A percentile compares a stretch with the other conserved stretches of the same genome.
phyloP scores from a whole-genome alignment of 2,329 filamentous ascomycete species.

The Pseudonectria buxi region DNA sequence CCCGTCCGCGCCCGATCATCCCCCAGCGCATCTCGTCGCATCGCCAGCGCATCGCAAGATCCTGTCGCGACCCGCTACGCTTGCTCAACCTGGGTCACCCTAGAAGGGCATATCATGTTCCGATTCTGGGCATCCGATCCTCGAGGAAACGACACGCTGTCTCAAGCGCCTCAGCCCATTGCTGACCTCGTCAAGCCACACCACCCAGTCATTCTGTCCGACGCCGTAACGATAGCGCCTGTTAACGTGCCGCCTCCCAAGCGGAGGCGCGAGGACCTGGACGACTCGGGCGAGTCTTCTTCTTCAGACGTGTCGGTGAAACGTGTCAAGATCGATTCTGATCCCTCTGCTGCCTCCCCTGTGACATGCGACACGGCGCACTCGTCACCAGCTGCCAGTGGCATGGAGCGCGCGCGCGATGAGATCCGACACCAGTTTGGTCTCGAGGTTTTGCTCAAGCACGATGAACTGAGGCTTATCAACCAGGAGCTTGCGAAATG shows the following conservation, averaged over 20 bases:
- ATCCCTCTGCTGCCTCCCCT: conserved; percentile 17
- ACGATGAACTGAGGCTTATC: conserved; percentile 87
- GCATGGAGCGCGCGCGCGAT: conserved; percentile 55
- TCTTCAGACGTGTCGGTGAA: conserved; percentile 30
- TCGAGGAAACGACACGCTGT: conserved; percentile 48
- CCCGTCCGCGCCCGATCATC: conserved; percentile 8
- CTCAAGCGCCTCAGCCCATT: conserved; percentile 37
- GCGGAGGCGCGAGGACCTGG: conserved; percentile 32
- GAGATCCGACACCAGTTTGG: conserved; percentile 81
- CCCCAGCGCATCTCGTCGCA: conserved; percentile 18
- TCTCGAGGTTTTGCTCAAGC: conserved; percentile 86
- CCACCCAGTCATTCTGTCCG: conserved; percentile 26
- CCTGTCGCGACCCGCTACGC: conserved; percentile 10
- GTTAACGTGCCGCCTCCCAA: conserved; percentile 29
- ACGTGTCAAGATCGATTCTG: conserved; percentile 33
- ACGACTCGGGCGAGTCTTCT: conserved; percentile 22
- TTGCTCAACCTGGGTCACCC: conserved; percentile 14
- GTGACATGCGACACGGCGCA: conserved; percentile 13
- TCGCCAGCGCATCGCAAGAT: conserved; percentile 1
- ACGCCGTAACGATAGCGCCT: conserved; percentile 19
- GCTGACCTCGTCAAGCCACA: conserved; percentile 24
- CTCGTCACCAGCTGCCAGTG: conserved; percentile 14
- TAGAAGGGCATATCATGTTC: conserved; percentile 48
- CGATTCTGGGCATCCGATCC: conserved; percentile 54
- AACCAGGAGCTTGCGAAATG: conserved; percentile 96